phyloP scores from a whole-genome alignment of 164 flowering plant species.

The Umbellularia californica region DNA sequence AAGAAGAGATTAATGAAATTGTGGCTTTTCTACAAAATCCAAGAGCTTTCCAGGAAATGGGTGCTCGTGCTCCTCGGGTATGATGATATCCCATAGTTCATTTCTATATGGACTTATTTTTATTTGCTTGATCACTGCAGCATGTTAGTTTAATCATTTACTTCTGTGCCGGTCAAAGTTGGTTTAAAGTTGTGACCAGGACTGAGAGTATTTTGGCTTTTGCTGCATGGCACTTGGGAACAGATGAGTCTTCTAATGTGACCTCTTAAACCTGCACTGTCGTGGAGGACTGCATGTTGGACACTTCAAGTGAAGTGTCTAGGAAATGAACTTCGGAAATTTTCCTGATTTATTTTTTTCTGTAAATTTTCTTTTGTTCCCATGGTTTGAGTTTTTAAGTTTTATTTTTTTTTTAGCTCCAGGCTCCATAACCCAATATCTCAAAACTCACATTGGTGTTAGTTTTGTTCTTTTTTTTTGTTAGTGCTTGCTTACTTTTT shows the following conservation, averaged over 20 bases:
- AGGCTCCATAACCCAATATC: no score
- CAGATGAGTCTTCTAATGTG: no score
- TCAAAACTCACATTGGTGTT: not conserved
- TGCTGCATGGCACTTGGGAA: not conserved
- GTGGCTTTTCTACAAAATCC: slow-evolving; percentile 94
- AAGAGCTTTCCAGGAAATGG: slow-evolving; percentile 81
- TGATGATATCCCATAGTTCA: slow-evolving; percentile 12
- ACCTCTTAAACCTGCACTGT: not conserved
- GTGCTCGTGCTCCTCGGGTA: slow-evolving; percentile 98
- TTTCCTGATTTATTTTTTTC: not conserved
- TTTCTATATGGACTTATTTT: not conserved
- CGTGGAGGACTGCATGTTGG: not conserved
- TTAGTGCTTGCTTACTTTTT: not conserved
- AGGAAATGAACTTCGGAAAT: no score
- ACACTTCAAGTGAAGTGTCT: no score
- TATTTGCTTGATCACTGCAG: not conserved
- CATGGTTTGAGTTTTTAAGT: not conserved
- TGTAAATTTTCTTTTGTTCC: not conserved
- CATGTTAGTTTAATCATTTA: not conserved
- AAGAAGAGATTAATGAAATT: slow-evolving; percentile 92
- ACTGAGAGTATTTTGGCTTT: not conserved
- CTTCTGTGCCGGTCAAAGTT: not conserved
- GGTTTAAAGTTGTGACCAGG: not conserved
- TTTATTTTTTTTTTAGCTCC: no score
- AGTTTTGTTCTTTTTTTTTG: not conserved